Evolutionary conservation across 192 early-diverging fungal genomes (phyloP).

Genomic region (Backusella morwellensis): DNA sequence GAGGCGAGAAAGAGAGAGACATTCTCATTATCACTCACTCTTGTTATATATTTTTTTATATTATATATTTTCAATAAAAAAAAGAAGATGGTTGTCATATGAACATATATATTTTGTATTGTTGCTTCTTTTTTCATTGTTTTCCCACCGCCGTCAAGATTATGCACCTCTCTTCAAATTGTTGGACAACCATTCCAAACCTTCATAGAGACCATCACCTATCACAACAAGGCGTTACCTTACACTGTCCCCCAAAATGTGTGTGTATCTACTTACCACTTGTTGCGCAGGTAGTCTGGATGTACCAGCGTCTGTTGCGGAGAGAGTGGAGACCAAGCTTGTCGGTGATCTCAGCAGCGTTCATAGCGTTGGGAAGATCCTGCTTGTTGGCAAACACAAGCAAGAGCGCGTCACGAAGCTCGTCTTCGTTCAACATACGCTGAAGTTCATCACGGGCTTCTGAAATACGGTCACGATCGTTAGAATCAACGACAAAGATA

Average conservation of each 20-base stretch:
- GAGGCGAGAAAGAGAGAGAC: not conserved
- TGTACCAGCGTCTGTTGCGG: conserved; percentile 86
- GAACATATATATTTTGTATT: not conserved
- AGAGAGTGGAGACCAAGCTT: conserved; percentile 87
- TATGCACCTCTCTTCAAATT: conserved; percentile 50
- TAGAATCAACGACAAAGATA: conserved; percentile 97
- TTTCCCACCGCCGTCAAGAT: not conserved
- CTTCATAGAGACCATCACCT: conserved; percentile 98
- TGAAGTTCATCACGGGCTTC: conserved; percentile 95
- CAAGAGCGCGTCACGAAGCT: conserved; percentile 87
- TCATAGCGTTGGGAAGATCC: conserved; percentile 97
- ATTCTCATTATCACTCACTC: not conserved
- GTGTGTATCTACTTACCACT: conserved; percentile 45
- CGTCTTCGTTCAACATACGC: conserved; percentile 95
- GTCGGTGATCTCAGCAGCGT: conserved; percentile 89
- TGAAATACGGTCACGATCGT: conserved; percentile 91
- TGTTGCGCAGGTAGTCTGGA: conserved; percentile 84
- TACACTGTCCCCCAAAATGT: not conserved
- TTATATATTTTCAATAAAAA: not conserved
- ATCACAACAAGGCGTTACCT: not conserved
- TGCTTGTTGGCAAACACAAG: conserved; percentile 99
- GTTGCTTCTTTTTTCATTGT: not conserved
- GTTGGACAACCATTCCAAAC: conserved; percentile 90
- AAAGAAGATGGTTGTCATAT: not conserved
- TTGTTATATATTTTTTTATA: not conserved